Percentiles rank a stretch among this genome's conserved stretches.
These are phyloP conservation scores for Cercis canadensis DNA, from an alignment of 306 rosid genomes.

Conservation along the genomic window DNA sequence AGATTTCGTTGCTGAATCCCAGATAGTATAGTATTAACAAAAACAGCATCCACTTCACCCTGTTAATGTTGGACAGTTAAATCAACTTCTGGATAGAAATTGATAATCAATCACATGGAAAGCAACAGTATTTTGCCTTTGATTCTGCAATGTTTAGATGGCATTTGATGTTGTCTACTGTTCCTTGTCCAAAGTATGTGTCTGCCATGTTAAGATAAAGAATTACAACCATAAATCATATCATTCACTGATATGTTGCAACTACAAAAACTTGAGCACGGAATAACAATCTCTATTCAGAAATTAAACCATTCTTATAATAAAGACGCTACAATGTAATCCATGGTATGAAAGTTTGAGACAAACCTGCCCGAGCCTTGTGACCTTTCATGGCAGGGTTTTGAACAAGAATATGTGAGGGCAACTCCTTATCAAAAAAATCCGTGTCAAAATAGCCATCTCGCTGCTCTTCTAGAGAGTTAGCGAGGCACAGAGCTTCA, in stretches of 20 bases:
- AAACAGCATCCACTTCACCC: conserved; percentile 86
- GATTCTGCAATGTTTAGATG: conserved; percentile 63
- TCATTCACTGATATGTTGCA: background rate
- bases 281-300: background rate
- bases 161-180: conserved; percentile 72
- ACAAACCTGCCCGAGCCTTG: conserved; percentile 74
- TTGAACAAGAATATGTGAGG: conserved; percentile 78
- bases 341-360: background rate
- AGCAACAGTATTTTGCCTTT: conserved; percentile 46
- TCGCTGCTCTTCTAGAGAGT: conserved; percentile 87
- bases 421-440: conserved; percentile 70
- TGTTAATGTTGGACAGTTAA: conserved; percentile 41
- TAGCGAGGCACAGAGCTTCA: conserved; percentile 92
- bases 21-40: conserved; percentile 74
- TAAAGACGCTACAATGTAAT: background rate
- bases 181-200: conserved; percentile 84
- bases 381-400: conserved; percentile 72
- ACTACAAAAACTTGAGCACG: background rate
- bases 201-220: conserved; percentile 46
- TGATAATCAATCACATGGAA: conserved; percentile 22
- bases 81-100: conserved; percentile 15
- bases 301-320: background rate
- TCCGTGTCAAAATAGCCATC: conserved; percentile 64
- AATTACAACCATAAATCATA: background rate
- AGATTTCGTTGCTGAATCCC: conserved; percentile 90